Conservation (phyloP, 352 stramenopile genomes). For the Globisporangium paddicum region DNA sequence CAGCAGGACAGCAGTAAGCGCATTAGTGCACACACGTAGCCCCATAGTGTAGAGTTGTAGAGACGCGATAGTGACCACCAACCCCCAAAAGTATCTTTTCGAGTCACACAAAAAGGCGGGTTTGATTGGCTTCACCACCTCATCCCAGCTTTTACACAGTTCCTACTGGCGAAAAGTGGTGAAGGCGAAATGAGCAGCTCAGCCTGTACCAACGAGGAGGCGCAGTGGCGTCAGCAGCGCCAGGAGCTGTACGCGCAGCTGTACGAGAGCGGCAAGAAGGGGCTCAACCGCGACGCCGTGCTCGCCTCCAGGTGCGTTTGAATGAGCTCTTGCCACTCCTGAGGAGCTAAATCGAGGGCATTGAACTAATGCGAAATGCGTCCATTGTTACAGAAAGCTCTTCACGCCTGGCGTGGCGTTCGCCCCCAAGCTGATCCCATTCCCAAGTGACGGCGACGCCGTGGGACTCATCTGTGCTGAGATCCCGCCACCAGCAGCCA, state of each 20-base stretch:
- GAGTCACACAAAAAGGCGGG: neutral
- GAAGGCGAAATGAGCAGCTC: neutral
- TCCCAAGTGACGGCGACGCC: constrained; percentile 35
- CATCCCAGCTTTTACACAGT: too few relatives aligned
- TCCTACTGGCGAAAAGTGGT: too few relatives aligned
- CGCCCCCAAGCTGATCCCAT: constrained; percentile 41
- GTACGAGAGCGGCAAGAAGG: constrained; percentile 28
- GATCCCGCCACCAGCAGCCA: constrained; percentile 31
- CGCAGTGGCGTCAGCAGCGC: constrained; percentile 29
- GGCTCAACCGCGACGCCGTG: constrained; percentile 30
- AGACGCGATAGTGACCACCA: too few relatives aligned
- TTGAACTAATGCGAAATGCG: neutral
- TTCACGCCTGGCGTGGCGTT: constrained; percentile 33
- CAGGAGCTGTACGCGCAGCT: constrained; percentile 36
- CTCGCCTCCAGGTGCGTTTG: constrained; percentile 27
- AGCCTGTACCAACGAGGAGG: constrained; percentile 26
- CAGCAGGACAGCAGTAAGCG: neutral
- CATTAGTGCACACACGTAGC: too few relatives aligned
- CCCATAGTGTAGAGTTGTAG: too few relatives aligned
- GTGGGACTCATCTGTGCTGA: constrained; percentile 47
- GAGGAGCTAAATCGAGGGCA: neutral
- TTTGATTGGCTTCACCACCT: too few relatives aligned
- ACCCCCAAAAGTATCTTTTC: neutral
- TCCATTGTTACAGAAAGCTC: constrained; percentile 18
- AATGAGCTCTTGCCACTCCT: too few relatives aligned